Conservation (phyloP, 345 rosid genomes). For the Brassica nigra region DNA sequence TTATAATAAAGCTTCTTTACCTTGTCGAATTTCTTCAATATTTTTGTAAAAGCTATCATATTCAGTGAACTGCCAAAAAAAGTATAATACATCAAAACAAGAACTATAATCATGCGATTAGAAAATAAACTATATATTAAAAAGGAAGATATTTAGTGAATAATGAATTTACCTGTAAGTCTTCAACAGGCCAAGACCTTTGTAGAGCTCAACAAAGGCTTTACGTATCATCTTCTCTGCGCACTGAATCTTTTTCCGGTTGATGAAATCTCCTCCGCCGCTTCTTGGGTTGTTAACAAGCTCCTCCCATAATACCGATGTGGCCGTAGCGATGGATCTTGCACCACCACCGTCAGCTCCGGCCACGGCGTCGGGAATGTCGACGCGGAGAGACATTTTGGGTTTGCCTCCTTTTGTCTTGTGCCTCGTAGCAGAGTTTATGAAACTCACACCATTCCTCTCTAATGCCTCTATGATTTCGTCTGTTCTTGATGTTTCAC, state of each 20-base stretch:
- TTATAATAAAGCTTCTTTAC: constrained; percentile 37
- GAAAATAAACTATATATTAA: not conserved
- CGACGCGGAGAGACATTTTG: constrained; percentile 73
- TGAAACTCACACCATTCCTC: constrained; percentile 72
- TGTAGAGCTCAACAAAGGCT: constrained; percentile 88
- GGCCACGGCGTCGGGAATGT: constrained; percentile 62
- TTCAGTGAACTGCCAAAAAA: constrained; percentile 69
- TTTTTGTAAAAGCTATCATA: constrained; percentile 84
- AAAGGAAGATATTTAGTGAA: not conserved
- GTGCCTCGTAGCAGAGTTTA: constrained; percentile 59
- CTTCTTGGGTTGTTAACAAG: constrained; percentile 66
- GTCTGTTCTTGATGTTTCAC: constrained; percentile 54
- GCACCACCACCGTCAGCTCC: constrained; percentile 49
- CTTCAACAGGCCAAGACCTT: constrained; percentile 74
- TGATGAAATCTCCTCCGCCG: constrained; percentile 61
- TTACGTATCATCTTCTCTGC: constrained; percentile 87
- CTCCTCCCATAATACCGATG: constrained; percentile 84
- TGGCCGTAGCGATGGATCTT: constrained; percentile 62
- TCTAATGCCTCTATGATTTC: constrained; percentile 74
- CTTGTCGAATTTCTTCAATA: constrained; percentile 97
- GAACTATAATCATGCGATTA: constrained; percentile 23
- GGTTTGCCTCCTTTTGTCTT: constrained; percentile 81
- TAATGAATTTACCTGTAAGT: constrained; percentile 63
- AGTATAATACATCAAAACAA: not conserved
- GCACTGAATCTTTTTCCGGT: constrained; percentile 70